Evolutionary conservation across 805 yeast species (phyloP), one percentile per base, ranked within the genome.

Genomic region (Kodamaea laetipori): DNA sequence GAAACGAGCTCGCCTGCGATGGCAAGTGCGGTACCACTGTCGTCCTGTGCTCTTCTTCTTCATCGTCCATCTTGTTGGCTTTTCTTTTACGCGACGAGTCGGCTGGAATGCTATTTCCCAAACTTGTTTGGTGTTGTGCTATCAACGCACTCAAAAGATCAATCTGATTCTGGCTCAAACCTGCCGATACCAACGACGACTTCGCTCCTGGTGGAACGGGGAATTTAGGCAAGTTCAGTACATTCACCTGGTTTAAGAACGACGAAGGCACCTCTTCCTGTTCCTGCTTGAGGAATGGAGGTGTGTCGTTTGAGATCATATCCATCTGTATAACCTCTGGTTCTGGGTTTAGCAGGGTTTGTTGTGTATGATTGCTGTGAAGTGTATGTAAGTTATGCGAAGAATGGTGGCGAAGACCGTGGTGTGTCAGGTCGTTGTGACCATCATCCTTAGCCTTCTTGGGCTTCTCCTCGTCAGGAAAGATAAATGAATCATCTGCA

Each of bases 401-500:
- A 12, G 12, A 10, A 18, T 24, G 36, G 11, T 26, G 27, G 37
- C 16, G 43, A 23, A 26, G 44, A 8, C 34, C 36, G 11, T 33
- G 45, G 19, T 37, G 37, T 18, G 13, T 17, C 37, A 23, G 24
- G 7, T 27, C 17, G 15, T 27, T 15, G 13, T 8, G 10, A 28
- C 33, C 33, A 17, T 59, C 56, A 18, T 56, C 56, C 15, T 48
- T 45, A 26, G 47, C 42, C 47, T 47, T 66, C 32, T 60, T 73
- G 1, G 84, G 83, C 57, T 84, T 84, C 26, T 85, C 92, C 56
- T 86, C 94, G 57, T 86, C 94, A 1, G 92, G 89, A 57, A 86
- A 86, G 2, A 86, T 77, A 52, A 86, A 86, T 2, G 87, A 76
- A 46, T 84, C 90, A 54, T 85, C 90, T 0, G 90, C 92, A 73